Conservation (phyloP, 371 early-diverging fungal genomes). For the Mucor saturninus region DNA sequence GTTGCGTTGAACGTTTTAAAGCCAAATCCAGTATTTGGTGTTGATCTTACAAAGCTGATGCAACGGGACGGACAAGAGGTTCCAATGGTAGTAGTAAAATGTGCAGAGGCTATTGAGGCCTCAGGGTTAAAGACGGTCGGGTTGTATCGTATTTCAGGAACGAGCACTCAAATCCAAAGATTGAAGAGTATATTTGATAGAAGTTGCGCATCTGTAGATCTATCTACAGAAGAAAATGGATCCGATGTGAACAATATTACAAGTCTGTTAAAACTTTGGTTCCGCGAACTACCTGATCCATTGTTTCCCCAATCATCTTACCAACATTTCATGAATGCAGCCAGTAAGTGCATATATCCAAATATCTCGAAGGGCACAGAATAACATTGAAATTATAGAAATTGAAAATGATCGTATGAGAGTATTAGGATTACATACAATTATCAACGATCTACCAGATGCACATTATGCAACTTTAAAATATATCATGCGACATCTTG, state of each 20-base stretch:
- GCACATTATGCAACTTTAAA: constrained; percentile 82
- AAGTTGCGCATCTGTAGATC: constrained; percentile 65
- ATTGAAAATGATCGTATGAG: constrained; percentile 58
- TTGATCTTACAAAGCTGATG: constrained; percentile 61
- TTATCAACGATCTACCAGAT: constrained; percentile 75
- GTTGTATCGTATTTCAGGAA: constrained; percentile 85
- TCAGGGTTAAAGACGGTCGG: constrained; percentile 71
- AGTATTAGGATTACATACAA: constrained; percentile 66
- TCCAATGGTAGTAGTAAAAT: constrained; percentile 76
- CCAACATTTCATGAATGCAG: constrained; percentile 71
- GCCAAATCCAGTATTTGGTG: constrained; percentile 73
- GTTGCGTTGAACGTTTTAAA: constrained; percentile 62
- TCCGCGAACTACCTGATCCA: constrained; percentile 91
- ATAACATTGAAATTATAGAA: neutral
- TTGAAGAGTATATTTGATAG: constrained; percentile 74
- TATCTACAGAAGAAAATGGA: constrained; percentile 58
- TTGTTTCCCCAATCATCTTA: constrained; percentile 72
- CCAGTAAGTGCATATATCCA: constrained; percentile 43
- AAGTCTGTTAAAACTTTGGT: constrained; percentile 87
- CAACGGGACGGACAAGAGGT: constrained; percentile 70
- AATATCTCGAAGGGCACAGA: too few relatives aligned
- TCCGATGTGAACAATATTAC: constrained; percentile 81
- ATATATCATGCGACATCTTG: constrained; percentile 75
- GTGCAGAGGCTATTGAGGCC: constrained; percentile 77
- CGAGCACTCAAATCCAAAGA: constrained; percentile 68